These are phyloP conservation scores for Mycena albidolilacea DNA, from an alignment of 768 basidiomycete species.

Conservation along the genomic window DNA sequence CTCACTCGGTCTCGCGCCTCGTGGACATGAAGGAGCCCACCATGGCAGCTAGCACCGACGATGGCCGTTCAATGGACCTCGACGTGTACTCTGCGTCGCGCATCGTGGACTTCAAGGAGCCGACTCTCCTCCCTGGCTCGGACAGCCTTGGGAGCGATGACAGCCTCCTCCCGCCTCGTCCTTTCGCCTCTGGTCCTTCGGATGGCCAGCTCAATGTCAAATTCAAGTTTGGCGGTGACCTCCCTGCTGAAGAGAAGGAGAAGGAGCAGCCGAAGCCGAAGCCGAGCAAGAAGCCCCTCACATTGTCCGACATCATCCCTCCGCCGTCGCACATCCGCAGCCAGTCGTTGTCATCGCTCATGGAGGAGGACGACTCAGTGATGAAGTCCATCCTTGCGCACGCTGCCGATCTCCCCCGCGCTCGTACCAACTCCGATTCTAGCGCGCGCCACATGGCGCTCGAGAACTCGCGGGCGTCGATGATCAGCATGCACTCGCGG, in stretches of 20 bases:
- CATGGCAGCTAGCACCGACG: constrained; percentile 42
- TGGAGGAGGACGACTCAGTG: constrained; percentile 66
- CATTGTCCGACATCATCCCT: constrained; percentile 84
- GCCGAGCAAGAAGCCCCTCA: constrained; percentile 56
- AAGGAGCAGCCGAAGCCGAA: constrained; percentile 38
- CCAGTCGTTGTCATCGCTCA: constrained; percentile 60
- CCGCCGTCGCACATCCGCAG: constrained; percentile 67
- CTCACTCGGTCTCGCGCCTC: constrained; percentile 39
- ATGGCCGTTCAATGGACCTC: constrained; percentile 38
- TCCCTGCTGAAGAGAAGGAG: constrained; percentile 42
- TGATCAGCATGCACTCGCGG: constrained; percentile 45
- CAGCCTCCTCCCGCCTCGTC: constrained; percentile 40
- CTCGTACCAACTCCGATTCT: constrained; percentile 61
- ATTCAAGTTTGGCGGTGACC: constrained; percentile 82
- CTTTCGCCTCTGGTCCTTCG: constrained; percentile 62
- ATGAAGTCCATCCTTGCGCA: constrained; percentile 70
- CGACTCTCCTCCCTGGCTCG: constrained; percentile 56
- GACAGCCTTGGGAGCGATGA: constrained; percentile 57
- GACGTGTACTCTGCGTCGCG: constrained; percentile 47
- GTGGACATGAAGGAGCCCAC: constrained; percentile 51
- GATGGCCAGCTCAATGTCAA: constrained; percentile 78
- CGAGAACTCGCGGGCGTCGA: constrained; percentile 43
- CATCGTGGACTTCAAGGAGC: constrained; percentile 54
- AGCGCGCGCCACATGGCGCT: constrained; percentile 52
- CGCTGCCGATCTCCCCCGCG: constrained; percentile 55